Base-by-base conservation (phyloP, 2,329 filamentous ascomycete genomes). In the Ascochyta lentis region DNA sequence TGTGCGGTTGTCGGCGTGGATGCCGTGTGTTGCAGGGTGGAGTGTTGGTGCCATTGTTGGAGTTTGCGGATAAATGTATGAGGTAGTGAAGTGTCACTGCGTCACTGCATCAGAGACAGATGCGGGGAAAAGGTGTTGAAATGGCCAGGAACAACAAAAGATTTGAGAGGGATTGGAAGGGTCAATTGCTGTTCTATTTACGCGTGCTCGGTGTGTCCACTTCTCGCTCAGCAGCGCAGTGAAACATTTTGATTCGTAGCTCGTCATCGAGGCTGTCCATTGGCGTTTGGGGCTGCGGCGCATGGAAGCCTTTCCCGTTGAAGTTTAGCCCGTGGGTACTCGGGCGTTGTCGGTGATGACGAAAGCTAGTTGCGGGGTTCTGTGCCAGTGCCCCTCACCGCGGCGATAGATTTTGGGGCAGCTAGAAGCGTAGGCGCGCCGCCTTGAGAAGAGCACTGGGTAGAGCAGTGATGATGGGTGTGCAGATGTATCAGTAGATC, bases 1-100 rank as follows among this genome's bases (percentile, higher is more conserved):
- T 67, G 95, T 83, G 66, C 81, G 81, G 78, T 96, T 88, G 70
- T 96, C 92, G 59, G 89, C 91, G 74, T 96, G 92, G 60, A 96
- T 80, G n/a, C 89, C 85, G 52, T 85, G 83, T 6, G 92, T 91
- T 7, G 90, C 84, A 44, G 90, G 79, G 4, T 86, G 81, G 24
- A 64, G 61, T 19, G 63, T 43, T 26, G 49, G 46, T 9, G 61
- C 19, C 45, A 59, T 57, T 51, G 19, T 29, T 35, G 33, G 33
- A 15, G n/a, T 16, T 35, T n/a, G 33, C 4, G 6, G 15, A n/a
- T 35, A 16, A 16, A 34, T 34, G 31, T 15, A 34, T 1, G 13
- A 15, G 16, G 22, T 22, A 26, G 38, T 15, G 38, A n/a, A 40
- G 38, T 15, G 2, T 19, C 16, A 24, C 37, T 6, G 3, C 22